Evolutionary conservation across 2,329 filamentous ascomycete genomes (phyloP).

Genomic region (Fusarium dimerum): DNA sequence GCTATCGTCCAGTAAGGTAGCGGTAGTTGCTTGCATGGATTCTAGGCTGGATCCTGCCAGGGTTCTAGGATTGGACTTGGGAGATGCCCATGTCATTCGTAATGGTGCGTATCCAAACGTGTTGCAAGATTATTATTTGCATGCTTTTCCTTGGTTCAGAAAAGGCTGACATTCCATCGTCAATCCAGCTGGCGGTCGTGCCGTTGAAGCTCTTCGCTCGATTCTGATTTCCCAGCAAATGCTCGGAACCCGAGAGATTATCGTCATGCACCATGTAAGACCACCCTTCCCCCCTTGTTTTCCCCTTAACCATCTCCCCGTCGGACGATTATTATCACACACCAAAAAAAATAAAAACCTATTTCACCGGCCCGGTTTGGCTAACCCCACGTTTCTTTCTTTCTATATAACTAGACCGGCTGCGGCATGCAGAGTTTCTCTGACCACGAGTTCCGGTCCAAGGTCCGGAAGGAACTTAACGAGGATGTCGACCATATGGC

Average conservation of each 20-base stretch:
- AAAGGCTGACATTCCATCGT: neutral
- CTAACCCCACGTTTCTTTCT: slow-evolving; percentile 15
- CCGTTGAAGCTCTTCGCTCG: slow-evolving; percentile 69
- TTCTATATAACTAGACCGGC: slow-evolving; percentile 32
- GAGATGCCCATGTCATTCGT: slow-evolving; percentile 77
- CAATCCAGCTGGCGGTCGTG: slow-evolving; percentile 56
- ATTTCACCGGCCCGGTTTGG: slow-evolving; percentile 17
- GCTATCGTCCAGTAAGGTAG: slow-evolving; percentile 32
- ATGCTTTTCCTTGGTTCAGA: neutral
- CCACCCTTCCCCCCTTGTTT: neutral
- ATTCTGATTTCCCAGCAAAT: slow-evolving; percentile 79
- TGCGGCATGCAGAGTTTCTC: slow-evolving; percentile 67
- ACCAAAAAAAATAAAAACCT: neutral
- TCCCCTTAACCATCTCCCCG: neutral
- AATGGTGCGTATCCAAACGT: slow-evolving; percentile 47
- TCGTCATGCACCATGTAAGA: slow-evolving; percentile 67
- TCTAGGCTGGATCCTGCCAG: slow-evolving; percentile 68
- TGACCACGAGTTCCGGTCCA: slow-evolving; percentile 54
- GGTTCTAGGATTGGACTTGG: slow-evolving; percentile 63
- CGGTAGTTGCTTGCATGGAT: slow-evolving; percentile 76
- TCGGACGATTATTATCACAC: neutral
- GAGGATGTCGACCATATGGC: slow-evolving; percentile 53
- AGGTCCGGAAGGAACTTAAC: slow-evolving; percentile 62
- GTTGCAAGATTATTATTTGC: neutral
- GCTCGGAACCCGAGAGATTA: slow-evolving; percentile 72